phyloP scores from a whole-genome alignment of 2,329 filamentous ascomycete species.

The Coccinonectria pachysandricola region DNA sequence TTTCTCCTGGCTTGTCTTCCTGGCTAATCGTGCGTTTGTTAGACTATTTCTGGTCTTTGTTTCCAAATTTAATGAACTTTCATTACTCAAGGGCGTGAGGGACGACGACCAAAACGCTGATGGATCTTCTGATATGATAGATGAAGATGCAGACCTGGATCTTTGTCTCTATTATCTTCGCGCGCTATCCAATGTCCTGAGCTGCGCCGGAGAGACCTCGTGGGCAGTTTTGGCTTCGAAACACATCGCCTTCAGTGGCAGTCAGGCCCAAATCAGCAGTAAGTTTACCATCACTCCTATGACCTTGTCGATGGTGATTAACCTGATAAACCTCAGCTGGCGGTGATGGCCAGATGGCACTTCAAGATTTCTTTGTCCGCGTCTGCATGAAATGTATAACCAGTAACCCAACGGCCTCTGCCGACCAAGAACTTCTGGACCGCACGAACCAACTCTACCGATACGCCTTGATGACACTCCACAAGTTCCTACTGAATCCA shows the following conservation, averaged over 20 bases:
- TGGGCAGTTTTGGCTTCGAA: conserved; percentile 63
- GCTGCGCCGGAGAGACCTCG: conserved; percentile 53
- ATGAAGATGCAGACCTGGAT: conserved; percentile 58
- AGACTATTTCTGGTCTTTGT: conserved; percentile 54
- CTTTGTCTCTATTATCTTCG: conserved; percentile 70
- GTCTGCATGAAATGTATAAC: conserved; percentile 54
- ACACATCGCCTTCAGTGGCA: conserved; percentile 20
- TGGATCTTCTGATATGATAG: conserved; percentile 20
- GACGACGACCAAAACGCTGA: conserved; percentile 10
- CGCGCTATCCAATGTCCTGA: conserved; percentile 62
- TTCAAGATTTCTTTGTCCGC: conserved; percentile 59
- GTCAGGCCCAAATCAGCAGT: conserved; percentile 36
- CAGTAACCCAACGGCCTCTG: conserved; percentile 10
- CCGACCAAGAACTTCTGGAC: conserved; percentile 17
- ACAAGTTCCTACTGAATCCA: conserved; percentile 57
- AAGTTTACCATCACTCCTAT: no score
- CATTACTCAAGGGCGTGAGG: conserved; percentile 32
- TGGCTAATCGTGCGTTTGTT: conserved; percentile 7
- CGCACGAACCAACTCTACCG: conserved; percentile 60
- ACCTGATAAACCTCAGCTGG: conserved; percentile 29
- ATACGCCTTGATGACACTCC: conserved; percentile 57
- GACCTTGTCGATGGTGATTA: no score
- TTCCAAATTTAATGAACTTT: conserved; percentile 44
- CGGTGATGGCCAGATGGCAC: conserved; percentile 40
- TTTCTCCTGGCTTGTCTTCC: background rate